Base-by-base conservation (phyloP, 2,329 filamentous ascomycete species). In the Aspergillus floridensis region DNA sequence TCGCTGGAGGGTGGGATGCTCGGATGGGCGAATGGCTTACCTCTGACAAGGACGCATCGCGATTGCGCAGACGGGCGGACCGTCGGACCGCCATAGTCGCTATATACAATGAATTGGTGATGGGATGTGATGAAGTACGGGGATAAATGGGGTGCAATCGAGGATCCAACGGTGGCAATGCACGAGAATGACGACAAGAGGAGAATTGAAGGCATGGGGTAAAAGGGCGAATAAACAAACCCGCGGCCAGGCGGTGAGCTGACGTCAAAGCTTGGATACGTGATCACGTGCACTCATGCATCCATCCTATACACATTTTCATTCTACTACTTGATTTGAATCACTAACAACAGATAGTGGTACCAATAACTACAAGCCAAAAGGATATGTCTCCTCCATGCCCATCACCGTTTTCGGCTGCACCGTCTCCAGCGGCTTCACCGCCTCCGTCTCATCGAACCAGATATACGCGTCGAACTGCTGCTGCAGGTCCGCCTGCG, bases 401-500 rank as follows among this genome's bases (percentile, higher is more conserved):
- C 76, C 77, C 54, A 81, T 63, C 0, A 75, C 62, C 14, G 77
- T 77, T 22, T 68, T 66, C 1, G 81, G 80, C 65, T 82, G 80
- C 10, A 76, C 74, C 5, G 63, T 74, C 66, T 82, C 80, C 54
- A 83, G 72, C 2, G 79, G 72, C 22, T 73, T 65, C 2, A 84
- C 79, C 10, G 79, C 80, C 19, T 70, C 67, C 4, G 79, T 80
- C 58, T 67, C 61, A 67, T 83, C 80, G 59, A 84, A 82, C 79
- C 81, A 84, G 4, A 83, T 64, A 58, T 77, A 78, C 1, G 73
- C 80, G 64, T 83, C 81, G 58, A 83, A 79, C 69, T 84, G 81
- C 49, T 78, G 71, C 46, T 79, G 74, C 52, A 83, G 68, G 50
- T 76, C 71, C 0, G 80, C 77, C 21, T 73, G 66, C 8, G 79